These are phyloP conservation scores for Echinosophora koreensis DNA, from an alignment of 306 rosid genomes.

Conservation along the genomic window DNA sequence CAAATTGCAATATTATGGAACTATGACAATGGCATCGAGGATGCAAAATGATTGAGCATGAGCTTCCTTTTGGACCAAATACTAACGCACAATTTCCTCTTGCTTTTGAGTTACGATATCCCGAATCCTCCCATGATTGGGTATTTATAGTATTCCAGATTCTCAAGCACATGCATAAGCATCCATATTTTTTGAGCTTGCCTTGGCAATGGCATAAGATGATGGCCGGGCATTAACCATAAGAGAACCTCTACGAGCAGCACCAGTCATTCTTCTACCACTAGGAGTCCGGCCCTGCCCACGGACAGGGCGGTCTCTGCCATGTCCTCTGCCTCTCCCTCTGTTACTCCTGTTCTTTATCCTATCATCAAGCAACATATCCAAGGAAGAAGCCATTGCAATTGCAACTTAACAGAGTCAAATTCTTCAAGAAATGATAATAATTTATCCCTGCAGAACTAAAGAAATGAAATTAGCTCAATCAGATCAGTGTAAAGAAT, in stretches of 20 bases:
- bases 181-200: conserved; percentile 86
- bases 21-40: conserved; percentile 58
- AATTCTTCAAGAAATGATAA: conserved; percentile 32
- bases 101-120: conserved; percentile 62
- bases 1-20: conserved; percentile 63
- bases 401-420: conserved; percentile 1
- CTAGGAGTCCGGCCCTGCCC: conserved; percentile 61
- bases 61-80: conserved; percentile 72
- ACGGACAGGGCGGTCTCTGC: conserved; percentile 76
- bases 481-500: neutral
- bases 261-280: conserved; percentile 67
- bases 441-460: conserved; percentile 40
- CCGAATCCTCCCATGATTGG: conserved; percentile 58
- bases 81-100: conserved; percentile 61
- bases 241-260: conserved; percentile 80
- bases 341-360: conserved; percentile 80
- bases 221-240: conserved; percentile 70
- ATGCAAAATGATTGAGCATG: conserved; percentile 64
- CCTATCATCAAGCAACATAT: conserved; percentile 88
- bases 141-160: conserved; percentile 63
- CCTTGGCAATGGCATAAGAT: conserved; percentile 90
- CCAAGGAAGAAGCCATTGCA: conserved; percentile 85
- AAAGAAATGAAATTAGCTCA: neutral
- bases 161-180: conserved; percentile 82
- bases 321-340: conserved; percentile 80